Evolutionary conservation across 108 stramenopile genomes (phyloP).

Genomic region (Cyclotella kingstonii): DNA sequence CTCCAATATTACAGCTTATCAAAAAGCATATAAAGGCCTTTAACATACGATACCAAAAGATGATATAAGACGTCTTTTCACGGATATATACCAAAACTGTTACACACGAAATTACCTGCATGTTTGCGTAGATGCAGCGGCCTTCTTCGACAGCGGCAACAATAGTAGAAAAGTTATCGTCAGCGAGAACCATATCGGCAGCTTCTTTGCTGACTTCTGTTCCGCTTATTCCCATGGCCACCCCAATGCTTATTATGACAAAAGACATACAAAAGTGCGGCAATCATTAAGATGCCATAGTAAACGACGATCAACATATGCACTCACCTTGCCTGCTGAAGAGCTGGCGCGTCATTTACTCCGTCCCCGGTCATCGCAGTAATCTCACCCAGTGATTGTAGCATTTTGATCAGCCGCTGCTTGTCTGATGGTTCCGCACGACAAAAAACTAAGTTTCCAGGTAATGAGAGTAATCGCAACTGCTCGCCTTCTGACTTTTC

Average conservation of each 20-base stretch:
- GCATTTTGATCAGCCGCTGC: slow-evolving; percentile 93
- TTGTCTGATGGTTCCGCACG: slow-evolving; percentile 97
- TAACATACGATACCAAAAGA: no score
- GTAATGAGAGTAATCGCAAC: slow-evolving; percentile 49
- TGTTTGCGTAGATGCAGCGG: slow-evolving; percentile 95
- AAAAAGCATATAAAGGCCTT: slow-evolving; percentile 98
- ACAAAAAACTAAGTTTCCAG: slow-evolving; percentile 95
- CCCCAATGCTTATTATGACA: slow-evolving; percentile 87
- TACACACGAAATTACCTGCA: slow-evolving; percentile 41
- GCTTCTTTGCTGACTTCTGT: slow-evolving; percentile 85
- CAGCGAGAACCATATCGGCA: slow-evolving; percentile 89
- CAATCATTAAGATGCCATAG: no score
- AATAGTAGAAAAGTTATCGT: slow-evolving; percentile 98
- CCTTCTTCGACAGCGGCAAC: slow-evolving; percentile 97
- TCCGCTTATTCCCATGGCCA: slow-evolving; percentile 95
- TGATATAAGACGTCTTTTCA: not conserved
- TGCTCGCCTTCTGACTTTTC: slow-evolving; percentile 65
- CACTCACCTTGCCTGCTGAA: slow-evolving; percentile 62
- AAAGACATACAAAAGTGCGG: not conserved
- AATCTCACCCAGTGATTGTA: slow-evolving; percentile 90
- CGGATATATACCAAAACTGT: not conserved
- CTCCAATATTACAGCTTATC: slow-evolving; percentile 97
- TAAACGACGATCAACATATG: not conserved
- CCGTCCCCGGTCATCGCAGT: slow-evolving; percentile 99
- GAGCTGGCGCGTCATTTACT: slow-evolving; percentile 98